Evolutionary conservation across 345 rosid species (phyloP).

Genomic region (Gossypium thurberi): DNA sequence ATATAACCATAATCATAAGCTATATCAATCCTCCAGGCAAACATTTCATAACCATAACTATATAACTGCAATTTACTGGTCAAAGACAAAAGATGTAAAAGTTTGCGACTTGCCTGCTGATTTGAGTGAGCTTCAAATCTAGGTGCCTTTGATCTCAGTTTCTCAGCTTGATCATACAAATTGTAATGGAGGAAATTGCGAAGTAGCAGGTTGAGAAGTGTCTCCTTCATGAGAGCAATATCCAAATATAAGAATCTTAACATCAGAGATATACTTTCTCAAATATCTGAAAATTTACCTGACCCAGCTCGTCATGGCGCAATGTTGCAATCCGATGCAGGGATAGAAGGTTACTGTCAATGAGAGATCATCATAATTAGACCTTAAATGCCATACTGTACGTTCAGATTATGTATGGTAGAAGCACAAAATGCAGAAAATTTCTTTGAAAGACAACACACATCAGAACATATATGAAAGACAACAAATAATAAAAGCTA

Average conservation of each 20-base stretch:
- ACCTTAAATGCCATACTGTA: neutral
- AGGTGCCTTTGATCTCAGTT: slow-evolving; percentile 57
- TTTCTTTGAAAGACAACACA: neutral
- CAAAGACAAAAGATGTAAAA: neutral
- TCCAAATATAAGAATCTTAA: neutral
- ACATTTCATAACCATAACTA: neutral
- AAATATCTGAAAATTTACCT: slow-evolving; percentile 24
- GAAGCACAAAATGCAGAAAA: neutral
- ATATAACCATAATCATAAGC: neutral
- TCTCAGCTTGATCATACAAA: slow-evolving; percentile 56
- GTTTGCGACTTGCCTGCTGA: neutral
- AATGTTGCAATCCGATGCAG: slow-evolving; percentile 50
- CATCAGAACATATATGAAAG: neutral
- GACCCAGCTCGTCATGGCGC: slow-evolving; percentile 60
- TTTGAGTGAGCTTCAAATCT: slow-evolving; percentile 34
- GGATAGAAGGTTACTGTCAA: slow-evolving; percentile 43
- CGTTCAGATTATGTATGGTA: neutral
- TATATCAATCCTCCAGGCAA: neutral
- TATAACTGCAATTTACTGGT: neutral
- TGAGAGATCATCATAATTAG: slow-evolving; percentile 11
- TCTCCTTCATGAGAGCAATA: slow-evolving; percentile 34
- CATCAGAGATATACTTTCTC: neutral
- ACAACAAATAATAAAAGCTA: neutral
- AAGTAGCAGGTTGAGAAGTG: slow-evolving; percentile 50
- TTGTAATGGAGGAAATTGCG: slow-evolving; percentile 61